phyloP scores from a whole-genome alignment of 2,329 filamentous ascomycete species.

The Venturia pyrina region DNA sequence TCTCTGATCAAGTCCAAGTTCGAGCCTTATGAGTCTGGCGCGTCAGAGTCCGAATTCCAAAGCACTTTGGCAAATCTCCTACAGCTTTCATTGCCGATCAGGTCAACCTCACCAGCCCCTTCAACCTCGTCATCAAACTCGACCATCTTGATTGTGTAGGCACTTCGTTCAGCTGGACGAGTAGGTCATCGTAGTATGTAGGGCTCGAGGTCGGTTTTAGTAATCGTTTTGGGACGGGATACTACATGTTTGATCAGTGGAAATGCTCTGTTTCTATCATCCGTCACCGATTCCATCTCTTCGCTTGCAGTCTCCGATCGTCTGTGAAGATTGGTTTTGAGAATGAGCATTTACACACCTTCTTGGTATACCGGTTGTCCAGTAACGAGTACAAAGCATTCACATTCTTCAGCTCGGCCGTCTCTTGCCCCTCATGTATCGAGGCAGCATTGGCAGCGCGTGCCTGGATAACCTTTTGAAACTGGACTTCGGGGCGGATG shows the following conservation, averaged over 20 bases:
- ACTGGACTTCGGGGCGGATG: slow-evolving; percentile 38
- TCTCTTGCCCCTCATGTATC: not conserved
- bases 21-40: too few relatives aligned
- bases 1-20: too few relatives aligned
- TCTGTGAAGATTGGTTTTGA: not conserved
- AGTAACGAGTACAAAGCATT: slow-evolving; percentile 52
- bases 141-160: slow-evolving; percentile 38
- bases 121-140: slow-evolving; percentile 35
- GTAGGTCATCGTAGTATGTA: slow-evolving; percentile 42
- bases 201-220: slow-evolving; percentile 42
- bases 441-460: slow-evolving; percentile 22
- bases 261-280: not conserved
- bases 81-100: too few relatives aligned
- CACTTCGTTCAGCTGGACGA: slow-evolving; percentile 43
- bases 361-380: slow-evolving; percentile 45
- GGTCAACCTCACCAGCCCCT: slow-evolving; percentile 21
- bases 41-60: too few relatives aligned
- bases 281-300: not conserved
- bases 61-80: too few relatives aligned
- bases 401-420: slow-evolving; percentile 35
- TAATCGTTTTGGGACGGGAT: slow-evolving; percentile 36
- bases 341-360: slow-evolving; percentile 16
- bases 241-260: slow-evolving; percentile 22
- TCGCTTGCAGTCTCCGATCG: too few relatives aligned
- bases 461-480: slow-evolving; percentile 33